Conservation (phyloP, 2,329 filamentous ascomycete genomes). For the Coniella vitis region DNA sequence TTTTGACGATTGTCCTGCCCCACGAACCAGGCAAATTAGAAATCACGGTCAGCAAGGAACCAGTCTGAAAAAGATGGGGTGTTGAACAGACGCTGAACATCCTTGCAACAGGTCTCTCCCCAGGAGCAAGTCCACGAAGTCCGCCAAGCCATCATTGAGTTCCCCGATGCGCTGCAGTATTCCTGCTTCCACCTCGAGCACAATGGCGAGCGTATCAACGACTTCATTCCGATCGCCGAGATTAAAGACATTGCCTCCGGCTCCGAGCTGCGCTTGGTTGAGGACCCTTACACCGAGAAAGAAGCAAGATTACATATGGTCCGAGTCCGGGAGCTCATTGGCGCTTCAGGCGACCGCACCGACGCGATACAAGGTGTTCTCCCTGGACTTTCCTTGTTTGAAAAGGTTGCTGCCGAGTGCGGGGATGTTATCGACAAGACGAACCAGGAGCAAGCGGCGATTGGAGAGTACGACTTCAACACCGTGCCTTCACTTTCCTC, state of each 20-base stretch:
- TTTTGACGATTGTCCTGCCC: slow-evolving; percentile 72
- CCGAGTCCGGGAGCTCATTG: slow-evolving; percentile 84
- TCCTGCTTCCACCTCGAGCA: slow-evolving; percentile 98
- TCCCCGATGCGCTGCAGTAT: slow-evolving; percentile 89
- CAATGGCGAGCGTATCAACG: slow-evolving; percentile 83
- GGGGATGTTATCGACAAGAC: slow-evolving; percentile 38
- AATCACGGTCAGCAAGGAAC: slow-evolving; percentile 61
- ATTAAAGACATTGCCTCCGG: slow-evolving; percentile 71
- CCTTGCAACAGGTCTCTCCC: slow-evolving; percentile 61
- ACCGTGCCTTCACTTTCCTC: slow-evolving; percentile 60
- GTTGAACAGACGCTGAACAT: slow-evolving; percentile 19
- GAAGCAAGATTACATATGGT: slow-evolving; percentile 94
- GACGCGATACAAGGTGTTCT: slow-evolving; percentile 82
- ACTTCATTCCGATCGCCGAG: slow-evolving; percentile 88
- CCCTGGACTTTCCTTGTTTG: slow-evolving; percentile 80
- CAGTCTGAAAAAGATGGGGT: slow-evolving; percentile 8
- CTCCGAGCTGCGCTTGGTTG: slow-evolving; percentile 73
- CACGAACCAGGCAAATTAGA: slow-evolving; percentile 73
- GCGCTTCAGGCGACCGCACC: slow-evolving; percentile 80
- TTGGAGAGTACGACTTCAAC: slow-evolving; percentile 72
- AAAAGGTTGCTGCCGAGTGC: slow-evolving; percentile 56
- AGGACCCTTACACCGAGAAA: slow-evolving; percentile 97
- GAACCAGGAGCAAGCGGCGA: slow-evolving; percentile 29
- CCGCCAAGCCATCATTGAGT: slow-evolving; percentile 90
- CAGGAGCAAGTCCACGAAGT: slow-evolving; percentile 98